Conservation (phyloP, 345 rosid species). For the Pugionium cornutum region DNA sequence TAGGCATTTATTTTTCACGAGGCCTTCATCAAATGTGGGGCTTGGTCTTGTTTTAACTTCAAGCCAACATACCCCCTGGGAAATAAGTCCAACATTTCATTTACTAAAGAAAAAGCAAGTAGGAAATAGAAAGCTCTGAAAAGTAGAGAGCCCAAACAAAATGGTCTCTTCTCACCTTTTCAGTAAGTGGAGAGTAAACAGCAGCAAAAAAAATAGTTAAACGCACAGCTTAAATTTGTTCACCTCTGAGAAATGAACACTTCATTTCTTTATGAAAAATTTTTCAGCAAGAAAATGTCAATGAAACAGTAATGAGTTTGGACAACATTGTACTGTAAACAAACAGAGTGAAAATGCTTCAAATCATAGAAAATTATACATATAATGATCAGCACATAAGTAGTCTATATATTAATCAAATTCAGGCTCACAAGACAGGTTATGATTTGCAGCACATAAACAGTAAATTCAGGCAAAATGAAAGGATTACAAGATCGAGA, state of each 20-base stretch:
- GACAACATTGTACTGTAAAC: too few relatives aligned
- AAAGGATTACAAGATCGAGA: neutral
- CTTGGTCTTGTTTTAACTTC: conserved; percentile 93
- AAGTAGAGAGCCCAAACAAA: conserved; percentile 11
- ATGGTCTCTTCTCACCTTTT: conserved; percentile 30
- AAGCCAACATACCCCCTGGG: conserved; percentile 98
- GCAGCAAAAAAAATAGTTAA: conserved; percentile 32
- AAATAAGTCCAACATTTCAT: conserved; percentile 75
- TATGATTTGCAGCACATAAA: neutral
- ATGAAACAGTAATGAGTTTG: too few relatives aligned
- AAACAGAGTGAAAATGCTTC: too few relatives aligned
- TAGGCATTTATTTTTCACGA: conserved; percentile 58
- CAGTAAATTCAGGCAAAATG: neutral
- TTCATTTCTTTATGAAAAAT: too few relatives aligned
- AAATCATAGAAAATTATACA: too few relatives aligned
- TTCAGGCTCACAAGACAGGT: conserved; percentile 38
- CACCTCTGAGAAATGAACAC: too few relatives aligned
- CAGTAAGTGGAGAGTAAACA: conserved; percentile 20
- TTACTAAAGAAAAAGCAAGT: conserved; percentile 44
- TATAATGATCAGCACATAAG: too few relatives aligned
- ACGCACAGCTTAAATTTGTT: conserved; percentile 58
- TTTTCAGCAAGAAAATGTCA: too few relatives aligned
- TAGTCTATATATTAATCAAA: conserved; percentile 40
- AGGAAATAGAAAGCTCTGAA: conserved; percentile 15
- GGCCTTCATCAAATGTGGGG: conserved; percentile 84